Evolutionary conservation across 2,329 filamentous ascomycete genomes (phyloP).

Genomic region (Sphaerostilbella broomeana): DNA sequence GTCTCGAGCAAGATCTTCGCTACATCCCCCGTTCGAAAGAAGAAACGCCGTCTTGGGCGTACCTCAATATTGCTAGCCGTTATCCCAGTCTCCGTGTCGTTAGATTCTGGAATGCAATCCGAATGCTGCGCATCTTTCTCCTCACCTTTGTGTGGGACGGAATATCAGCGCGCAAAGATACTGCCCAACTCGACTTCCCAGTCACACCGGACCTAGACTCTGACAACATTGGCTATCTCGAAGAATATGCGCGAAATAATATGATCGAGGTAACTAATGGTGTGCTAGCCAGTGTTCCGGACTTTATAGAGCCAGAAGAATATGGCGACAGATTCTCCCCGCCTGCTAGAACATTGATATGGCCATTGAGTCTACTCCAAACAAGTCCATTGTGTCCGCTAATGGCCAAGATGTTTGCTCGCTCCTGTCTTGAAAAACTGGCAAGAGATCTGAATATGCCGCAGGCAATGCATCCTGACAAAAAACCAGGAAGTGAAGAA

Average conservation of each 20-base stretch:
- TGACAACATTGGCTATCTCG: slow-evolving; percentile 6
- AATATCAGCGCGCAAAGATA: slow-evolving; percentile 2
- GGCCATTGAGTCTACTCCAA: slow-evolving; percentile 20
- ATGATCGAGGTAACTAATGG: slow-evolving; percentile 16
- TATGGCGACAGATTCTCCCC: slow-evolving; percentile 15
- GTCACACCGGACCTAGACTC: neutral
- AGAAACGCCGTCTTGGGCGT: slow-evolving; percentile 13
- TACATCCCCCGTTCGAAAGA: slow-evolving; percentile 6
- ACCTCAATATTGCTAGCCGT: slow-evolving; percentile 13
- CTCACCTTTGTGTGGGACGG: slow-evolving; percentile 15
- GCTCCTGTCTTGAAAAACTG: slow-evolving; percentile 17
- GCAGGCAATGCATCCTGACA: slow-evolving; percentile 12
- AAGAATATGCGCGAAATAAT: slow-evolving; percentile 9
- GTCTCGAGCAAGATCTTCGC: neutral
- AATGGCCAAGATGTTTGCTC: slow-evolving; percentile 13
- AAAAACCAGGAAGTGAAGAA: slow-evolving; percentile 6
- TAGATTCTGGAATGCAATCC: slow-evolving; percentile 22
- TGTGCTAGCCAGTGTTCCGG: slow-evolving; percentile 18
- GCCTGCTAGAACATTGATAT: slow-evolving; percentile 19
- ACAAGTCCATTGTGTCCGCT: slow-evolving; percentile 8
- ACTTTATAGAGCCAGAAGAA: slow-evolving; percentile 13
- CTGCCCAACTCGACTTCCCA: slow-evolving; percentile 4
- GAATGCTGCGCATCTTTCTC: slow-evolving; percentile 21
- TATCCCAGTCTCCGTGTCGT: slow-evolving; percentile 18
- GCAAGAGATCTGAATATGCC: slow-evolving; percentile 19